Percentiles rank a stretch among this genome's conserved stretches.
phyloP scores from a whole-genome alignment of 345 rosid species.

The Melastoma malabathricum region DNA sequence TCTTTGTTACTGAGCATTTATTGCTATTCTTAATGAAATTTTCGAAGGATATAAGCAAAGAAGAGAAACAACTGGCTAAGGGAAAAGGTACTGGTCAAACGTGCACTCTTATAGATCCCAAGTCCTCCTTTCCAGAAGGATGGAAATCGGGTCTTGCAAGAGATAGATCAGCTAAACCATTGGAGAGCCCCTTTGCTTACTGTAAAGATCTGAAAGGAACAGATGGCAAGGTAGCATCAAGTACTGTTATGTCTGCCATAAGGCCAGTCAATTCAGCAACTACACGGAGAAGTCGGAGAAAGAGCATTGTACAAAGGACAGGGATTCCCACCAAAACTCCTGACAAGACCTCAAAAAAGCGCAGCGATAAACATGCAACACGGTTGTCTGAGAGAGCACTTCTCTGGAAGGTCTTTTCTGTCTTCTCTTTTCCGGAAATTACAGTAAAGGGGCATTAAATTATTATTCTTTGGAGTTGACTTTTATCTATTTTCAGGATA shows the following conservation, averaged over 20 bases:
- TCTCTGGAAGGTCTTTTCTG: slow-evolving; percentile 24
- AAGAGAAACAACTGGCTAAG: too few species aligned
- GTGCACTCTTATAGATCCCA: neutral
- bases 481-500: slow-evolving; percentile 43
- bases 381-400: slow-evolving; percentile 23
- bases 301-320: slow-evolving; percentile 37
- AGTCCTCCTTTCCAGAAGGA: slow-evolving; percentile 15
- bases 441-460: neutral
- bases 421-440: slow-evolving; percentile 2
- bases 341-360: slow-evolving; percentile 24
- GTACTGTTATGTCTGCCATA: slow-evolving; percentile 29
- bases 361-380: slow-evolving; percentile 20
- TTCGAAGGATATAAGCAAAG: too few species aligned
- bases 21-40: too few species aligned
- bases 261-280: slow-evolving; percentile 22
- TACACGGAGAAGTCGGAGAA: slow-evolving; percentile 50
- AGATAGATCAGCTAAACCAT: slow-evolving; percentile 30
- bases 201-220: slow-evolving; percentile 26
- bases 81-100: neutral
- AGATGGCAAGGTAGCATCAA: slow-evolving; percentile 20
- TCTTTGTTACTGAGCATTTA: too few species aligned
- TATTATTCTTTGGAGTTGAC: slow-evolving; percentile 4
- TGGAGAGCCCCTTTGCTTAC: slow-evolving; percentile 21
- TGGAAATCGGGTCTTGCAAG: slow-evolving; percentile 30
- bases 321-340: slow-evolving; percentile 20